Evolutionary conservation across 1,284 basidiomycete species (phyloP).

Genomic region (Naganishia sp.): DNA sequence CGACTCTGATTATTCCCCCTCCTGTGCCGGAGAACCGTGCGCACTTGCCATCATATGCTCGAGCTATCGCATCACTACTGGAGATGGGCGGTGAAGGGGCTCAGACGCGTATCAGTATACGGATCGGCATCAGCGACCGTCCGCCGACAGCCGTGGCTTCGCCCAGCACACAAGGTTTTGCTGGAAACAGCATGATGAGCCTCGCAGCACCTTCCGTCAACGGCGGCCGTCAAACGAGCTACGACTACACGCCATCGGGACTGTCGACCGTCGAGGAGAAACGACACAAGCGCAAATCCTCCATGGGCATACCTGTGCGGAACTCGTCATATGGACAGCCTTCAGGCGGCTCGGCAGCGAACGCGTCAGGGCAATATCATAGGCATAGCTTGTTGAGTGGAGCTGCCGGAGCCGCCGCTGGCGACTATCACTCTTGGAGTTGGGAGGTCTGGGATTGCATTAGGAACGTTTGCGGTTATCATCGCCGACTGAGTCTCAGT

Average conservation of each 20-base stretch:
- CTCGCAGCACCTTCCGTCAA: slow-evolving; percentile 14
- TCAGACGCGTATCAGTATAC: slow-evolving; percentile 71
- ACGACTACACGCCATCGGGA: slow-evolving; percentile 22
- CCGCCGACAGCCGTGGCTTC: slow-evolving; percentile 33
- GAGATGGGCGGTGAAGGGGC: slow-evolving; percentile 60
- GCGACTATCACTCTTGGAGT: slow-evolving; percentile 70
- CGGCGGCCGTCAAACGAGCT: slow-evolving; percentile 7
- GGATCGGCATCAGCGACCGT: slow-evolving; percentile 76
- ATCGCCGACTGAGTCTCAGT: slow-evolving; percentile 78
- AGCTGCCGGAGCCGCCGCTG: slow-evolving; percentile 42
- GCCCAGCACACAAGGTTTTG: slow-evolving; percentile 5
- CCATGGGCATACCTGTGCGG: slow-evolving; percentile 33
- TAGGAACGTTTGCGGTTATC: slow-evolving; percentile 82
- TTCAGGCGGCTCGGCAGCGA: slow-evolving; percentile 41
- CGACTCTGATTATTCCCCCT: slow-evolving; percentile 82
- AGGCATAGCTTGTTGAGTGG: slow-evolving; percentile 33
- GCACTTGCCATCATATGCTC: slow-evolving; percentile 86
- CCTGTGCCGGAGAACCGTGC: slow-evolving; percentile 72
- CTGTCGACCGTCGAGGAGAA: slow-evolving; percentile 31
- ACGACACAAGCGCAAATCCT: slow-evolving; percentile 49
- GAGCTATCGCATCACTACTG: slow-evolving; percentile 78
- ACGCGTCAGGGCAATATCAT: slow-evolving; percentile 31
- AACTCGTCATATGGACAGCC: slow-evolving; percentile 44
- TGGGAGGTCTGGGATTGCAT: slow-evolving; percentile 99
- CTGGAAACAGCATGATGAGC: slow-evolving; percentile 25